These are phyloP conservation scores for Gaeumannomyces sp. DNA, from an alignment of 2,329 filamentous ascomycete genomes.

Conservation along the genomic window DNA sequence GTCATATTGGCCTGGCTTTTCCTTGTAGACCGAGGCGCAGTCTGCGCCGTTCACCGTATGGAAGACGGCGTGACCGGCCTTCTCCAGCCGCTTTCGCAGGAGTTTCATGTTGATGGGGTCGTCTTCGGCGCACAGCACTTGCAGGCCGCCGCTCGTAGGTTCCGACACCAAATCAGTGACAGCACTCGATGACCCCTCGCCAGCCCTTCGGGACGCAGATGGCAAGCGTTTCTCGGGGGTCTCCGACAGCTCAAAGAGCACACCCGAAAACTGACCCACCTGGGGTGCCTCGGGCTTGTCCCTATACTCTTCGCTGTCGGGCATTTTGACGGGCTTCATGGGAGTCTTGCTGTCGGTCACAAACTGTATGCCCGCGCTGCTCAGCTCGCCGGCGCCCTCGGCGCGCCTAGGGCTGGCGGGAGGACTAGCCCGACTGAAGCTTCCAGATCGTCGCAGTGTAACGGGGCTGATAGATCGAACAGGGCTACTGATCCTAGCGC, in stretches of 20 bases:
- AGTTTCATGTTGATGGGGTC: slow-evolving; percentile 84
- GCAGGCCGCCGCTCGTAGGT: slow-evolving; percentile 33
- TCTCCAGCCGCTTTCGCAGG: slow-evolving; percentile 72
- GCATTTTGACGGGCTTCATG: slow-evolving; percentile 40
- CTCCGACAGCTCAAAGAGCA: slow-evolving; percentile 33
- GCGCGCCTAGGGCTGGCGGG: not conserved
- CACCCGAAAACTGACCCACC: slow-evolving; percentile 25
- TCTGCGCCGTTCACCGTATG: slow-evolving; percentile 80
- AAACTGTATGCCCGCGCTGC: slow-evolving; percentile 25
- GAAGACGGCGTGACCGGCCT: slow-evolving; percentile 63
- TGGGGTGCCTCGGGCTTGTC: slow-evolving; percentile 27
- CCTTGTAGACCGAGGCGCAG: slow-evolving; percentile 65
- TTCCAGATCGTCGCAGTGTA: not conserved
- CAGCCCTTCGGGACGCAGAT: too few species aligned
- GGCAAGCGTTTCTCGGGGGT: not conserved
- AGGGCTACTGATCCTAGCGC: not conserved
- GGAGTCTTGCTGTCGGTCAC: slow-evolving; percentile 39
- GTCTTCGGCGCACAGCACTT: slow-evolving; percentile 77
- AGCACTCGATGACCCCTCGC: not conserved
- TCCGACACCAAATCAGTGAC: not conserved
- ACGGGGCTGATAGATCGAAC: slow-evolving; percentile 13
- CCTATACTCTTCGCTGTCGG: slow-evolving; percentile 43
- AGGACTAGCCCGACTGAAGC: not conserved
- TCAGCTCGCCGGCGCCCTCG: not conserved
- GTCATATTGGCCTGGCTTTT: slow-evolving; percentile 60